Evolutionary conservation across 768 basidiomycete species (phyloP).

Genomic region (Rhodotorula paludigena): DNA sequence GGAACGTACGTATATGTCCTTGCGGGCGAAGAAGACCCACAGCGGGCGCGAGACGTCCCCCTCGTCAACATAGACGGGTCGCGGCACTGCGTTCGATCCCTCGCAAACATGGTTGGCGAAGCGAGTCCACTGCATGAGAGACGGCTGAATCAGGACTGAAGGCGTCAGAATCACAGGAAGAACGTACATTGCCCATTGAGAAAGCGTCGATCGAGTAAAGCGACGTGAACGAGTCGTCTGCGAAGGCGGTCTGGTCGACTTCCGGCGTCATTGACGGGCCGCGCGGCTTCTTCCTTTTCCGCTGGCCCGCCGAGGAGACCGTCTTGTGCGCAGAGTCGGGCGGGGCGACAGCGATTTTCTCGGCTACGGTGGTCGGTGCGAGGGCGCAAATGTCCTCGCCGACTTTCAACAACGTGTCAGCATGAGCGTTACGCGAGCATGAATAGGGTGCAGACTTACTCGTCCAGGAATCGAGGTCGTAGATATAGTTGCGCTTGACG

Average conservation of each 20-base stretch:
- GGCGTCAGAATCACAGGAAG: background rate
- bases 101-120: constrained; percentile 30
- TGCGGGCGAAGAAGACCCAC: constrained; percentile 19
- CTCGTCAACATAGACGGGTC: constrained; percentile 25
- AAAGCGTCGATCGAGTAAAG: constrained; percentile 25
- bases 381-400: background rate
- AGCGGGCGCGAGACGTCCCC: constrained; percentile 17
- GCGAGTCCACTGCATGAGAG: constrained; percentile 26
- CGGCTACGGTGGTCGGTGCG: background rate
- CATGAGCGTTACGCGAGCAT: too few species aligned
- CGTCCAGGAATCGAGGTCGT: constrained; percentile 14
- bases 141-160: background rate
- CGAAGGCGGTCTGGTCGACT: background rate
- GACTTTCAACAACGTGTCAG: background rate
- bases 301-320: background rate
- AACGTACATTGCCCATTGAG: constrained; percentile 26
- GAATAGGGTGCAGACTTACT: background rate
- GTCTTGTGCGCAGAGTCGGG: too few species aligned
- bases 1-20: constrained; percentile 12
- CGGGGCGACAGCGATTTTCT: background rate
- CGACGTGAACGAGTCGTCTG: background rate
- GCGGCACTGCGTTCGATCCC: constrained; percentile 6
- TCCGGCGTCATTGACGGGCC: background rate
- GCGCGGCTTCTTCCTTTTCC: background rate
- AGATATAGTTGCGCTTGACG: constrained; percentile 17